Percentiles rank a stretch among this genome's conserved stretches.
Conservation (phyloP, 805 yeast species). For the Candida maesae region DNA sequence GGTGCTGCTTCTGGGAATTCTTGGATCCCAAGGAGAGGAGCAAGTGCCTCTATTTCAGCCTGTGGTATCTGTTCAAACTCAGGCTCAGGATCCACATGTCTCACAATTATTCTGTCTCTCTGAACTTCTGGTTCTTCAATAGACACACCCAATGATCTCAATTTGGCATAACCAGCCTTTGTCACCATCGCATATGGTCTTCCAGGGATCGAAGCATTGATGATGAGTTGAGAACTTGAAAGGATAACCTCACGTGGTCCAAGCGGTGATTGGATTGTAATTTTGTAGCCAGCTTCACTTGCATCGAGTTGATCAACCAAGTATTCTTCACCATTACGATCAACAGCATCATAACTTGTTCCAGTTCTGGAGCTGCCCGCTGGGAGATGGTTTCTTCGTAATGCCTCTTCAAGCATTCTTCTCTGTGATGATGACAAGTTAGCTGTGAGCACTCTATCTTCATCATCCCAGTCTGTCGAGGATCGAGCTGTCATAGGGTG, state of each 20-base stretch:
- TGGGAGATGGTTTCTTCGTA: slow-evolving; percentile 5
- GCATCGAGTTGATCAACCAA: slow-evolving; percentile 20
- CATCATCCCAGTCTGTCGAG: too few relatives aligned
- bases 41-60: too few relatives aligned
- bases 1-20: too few relatives aligned
- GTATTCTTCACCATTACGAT: slow-evolving; percentile 19
- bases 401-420: slow-evolving; percentile 4
- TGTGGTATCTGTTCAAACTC: too few relatives aligned
- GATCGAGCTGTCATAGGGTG: too few relatives aligned
- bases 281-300: slow-evolving; percentile 8
- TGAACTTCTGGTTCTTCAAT: slow-evolving; percentile 19
- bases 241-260: slow-evolving; percentile 19
- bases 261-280: slow-evolving; percentile 14
- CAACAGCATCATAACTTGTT: slow-evolving; percentile 8
- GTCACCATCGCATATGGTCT: slow-evolving; percentile 27
- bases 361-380: slow-evolving; percentile 21
- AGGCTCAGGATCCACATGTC: too few relatives aligned
- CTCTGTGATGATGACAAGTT: too few relatives aligned
- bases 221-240: slow-evolving; percentile 24
- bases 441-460: too few relatives aligned
- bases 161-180: slow-evolving; percentile 25
- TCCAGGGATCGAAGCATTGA: slow-evolving; percentile 23
- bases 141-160: slow-evolving; percentile 16
- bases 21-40: too few relatives aligned
- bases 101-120: too few relatives aligned